Conservation (phyloP, 2,329 filamentous ascomycete genomes). For the Aspergillus novofumigatus region DNA sequence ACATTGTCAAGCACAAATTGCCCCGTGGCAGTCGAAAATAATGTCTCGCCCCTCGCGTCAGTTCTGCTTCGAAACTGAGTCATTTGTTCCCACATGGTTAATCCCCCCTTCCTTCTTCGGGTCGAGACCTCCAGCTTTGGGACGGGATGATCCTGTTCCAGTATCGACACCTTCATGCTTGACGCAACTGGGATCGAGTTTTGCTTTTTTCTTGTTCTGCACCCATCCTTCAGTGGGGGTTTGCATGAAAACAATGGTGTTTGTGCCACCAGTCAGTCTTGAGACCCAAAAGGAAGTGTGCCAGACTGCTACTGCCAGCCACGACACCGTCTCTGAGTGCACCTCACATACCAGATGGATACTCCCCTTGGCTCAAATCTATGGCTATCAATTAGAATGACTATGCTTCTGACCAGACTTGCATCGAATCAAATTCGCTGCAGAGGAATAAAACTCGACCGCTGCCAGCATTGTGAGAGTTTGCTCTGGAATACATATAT, state of each 20-base stretch:
- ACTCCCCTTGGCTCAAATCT: neutral
- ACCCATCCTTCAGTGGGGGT: neutral
- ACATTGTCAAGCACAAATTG: neutral
- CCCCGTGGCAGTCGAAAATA: neutral
- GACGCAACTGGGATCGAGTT: neutral
- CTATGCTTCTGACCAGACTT: neutral
- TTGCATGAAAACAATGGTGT: neutral
- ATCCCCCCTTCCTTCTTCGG: neutral
- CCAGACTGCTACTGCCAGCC: neutral
- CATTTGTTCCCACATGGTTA: neutral
- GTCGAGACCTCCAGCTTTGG: neutral
- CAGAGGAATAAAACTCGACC: neutral
- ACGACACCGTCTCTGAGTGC: neutral
- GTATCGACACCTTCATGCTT: neutral
- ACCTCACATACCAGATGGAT: neutral
- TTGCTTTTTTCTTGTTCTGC: neutral
- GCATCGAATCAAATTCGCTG: neutral
- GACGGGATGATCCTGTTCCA: neutral
- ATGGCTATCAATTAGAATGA: neutral
- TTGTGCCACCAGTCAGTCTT: neutral
- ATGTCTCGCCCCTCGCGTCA: constrained; percentile 3
- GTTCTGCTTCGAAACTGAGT: neutral
- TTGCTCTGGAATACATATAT: neutral
- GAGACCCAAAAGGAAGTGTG: neutral
- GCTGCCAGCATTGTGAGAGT: neutral